These are phyloP conservation scores for Trichothecium sympodiale DNA, from an alignment of 2,329 filamentous ascomycete species.

Conservation along the genomic window DNA sequence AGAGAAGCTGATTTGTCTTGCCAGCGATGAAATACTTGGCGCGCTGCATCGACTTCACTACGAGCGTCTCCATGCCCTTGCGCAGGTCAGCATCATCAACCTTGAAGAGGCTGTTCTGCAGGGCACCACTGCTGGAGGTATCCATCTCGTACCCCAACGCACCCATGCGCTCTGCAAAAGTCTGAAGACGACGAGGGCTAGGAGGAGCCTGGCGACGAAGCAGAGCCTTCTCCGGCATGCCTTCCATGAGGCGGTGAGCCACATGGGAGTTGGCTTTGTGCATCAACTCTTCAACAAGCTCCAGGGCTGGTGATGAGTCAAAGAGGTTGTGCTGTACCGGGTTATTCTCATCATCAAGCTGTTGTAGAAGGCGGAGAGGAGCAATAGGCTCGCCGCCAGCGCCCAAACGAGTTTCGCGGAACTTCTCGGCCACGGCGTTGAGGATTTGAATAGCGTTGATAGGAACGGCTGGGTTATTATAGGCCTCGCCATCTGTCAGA, in stretches of 20 bases:
- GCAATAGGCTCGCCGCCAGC: slow-evolving; percentile 71
- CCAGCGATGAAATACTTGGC: slow-evolving; percentile 89
- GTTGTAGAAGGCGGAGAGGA: slow-evolving; percentile 78
- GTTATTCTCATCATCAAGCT: slow-evolving; percentile 95
- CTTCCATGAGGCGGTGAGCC: slow-evolving; percentile 69
- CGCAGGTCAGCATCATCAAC: slow-evolving; percentile 80
- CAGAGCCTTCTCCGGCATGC: slow-evolving; percentile 82
- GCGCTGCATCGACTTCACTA: slow-evolving; percentile 91
- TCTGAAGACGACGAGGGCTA: slow-evolving; percentile 78
- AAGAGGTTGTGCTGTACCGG: slow-evolving; percentile 96
- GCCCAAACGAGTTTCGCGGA: slow-evolving; percentile 78
- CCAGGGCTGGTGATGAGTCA: slow-evolving; percentile 76
- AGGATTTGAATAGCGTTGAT: slow-evolving; percentile 72
- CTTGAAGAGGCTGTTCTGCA: slow-evolving; percentile 93
- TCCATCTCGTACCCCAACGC: slow-evolving; percentile 86
- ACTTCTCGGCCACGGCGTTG: slow-evolving; percentile 74
- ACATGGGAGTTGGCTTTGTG: slow-evolving; percentile 88
- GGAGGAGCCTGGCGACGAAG: slow-evolving; percentile 78
- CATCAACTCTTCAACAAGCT: slow-evolving; percentile 89
- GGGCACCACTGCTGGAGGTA: slow-evolving; percentile 72
- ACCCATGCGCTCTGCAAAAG: slow-evolving; percentile 87
- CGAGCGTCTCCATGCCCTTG: slow-evolving; percentile 94
- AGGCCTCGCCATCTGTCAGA: slow-evolving; percentile 51
- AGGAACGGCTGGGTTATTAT: slow-evolving; percentile 54
- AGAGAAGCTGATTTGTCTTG: slow-evolving; percentile 66